Base-by-base conservation (phyloP, 352 stramenopile genomes). In the Phytopythium boreale region DNA sequence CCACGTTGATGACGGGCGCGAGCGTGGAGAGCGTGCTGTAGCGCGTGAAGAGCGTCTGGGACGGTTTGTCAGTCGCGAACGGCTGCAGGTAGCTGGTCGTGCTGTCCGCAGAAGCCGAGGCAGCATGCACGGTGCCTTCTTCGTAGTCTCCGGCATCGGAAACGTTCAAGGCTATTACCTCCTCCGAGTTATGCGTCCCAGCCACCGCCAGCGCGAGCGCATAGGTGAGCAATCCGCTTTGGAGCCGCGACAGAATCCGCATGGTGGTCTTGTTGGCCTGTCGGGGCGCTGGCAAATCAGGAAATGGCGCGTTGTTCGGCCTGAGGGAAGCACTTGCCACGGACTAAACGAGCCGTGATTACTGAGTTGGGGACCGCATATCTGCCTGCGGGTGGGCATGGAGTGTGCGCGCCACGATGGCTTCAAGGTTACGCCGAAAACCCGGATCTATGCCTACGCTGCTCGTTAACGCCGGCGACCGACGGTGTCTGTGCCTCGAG, bases 1-100 rank as follows among this genome's bases (percentile, higher is more conserved):
- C 79, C 56, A 88, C 69, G 66, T 90, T 88, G 39, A 88, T 72
- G 67, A 85, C 79, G 4, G 82, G 82, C 22, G 79, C 77, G 4
- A 90, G 57, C 36, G 72, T 71, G n/a, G 62, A 57, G 39, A 90
- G 76, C 5, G 71, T 74, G 15, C 56, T 66, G 55, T 85, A 82
- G 36, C 68, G 74, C 44, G 68, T 71, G 46, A 86, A 89, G 22
- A 86, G 64, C 22, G 68, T 60, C 43, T 81, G 63, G 24, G 73
- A 73, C 4, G 79, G 79, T 15, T 34, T 66, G 4, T 74, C 66
- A 1, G 75, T 87, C 14, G 59, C 57, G 62, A 88, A 87, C 19
- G 79, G 62, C 26, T 72, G 69, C 20, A 84, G 61, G 52, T 71
- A 77, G 9, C 55, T 66, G 12, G 51, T 27, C 34, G 51, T 68